Conservation (phyloP, 805 yeast species). For the Monosporozyma yasuniensis region DNA sequence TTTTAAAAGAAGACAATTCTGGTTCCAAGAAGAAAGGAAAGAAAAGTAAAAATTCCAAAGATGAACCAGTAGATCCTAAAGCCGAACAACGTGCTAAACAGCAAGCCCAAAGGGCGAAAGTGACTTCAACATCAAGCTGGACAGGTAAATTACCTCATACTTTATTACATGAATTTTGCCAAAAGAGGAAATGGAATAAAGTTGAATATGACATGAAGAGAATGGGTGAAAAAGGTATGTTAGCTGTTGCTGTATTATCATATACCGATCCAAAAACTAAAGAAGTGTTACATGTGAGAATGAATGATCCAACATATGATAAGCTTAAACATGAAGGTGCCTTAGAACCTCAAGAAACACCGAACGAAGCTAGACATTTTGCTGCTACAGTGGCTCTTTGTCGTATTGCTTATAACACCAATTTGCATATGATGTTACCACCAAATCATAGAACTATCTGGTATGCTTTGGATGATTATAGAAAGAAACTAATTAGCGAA, state of each 20-base stretch:
- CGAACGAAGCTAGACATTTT: slow-evolving; percentile 81
- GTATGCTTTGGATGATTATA: slow-evolving; percentile 57
- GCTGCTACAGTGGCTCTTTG: slow-evolving; percentile 86
- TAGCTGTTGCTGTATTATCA: slow-evolving; percentile 55
- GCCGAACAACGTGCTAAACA: slow-evolving; percentile 16
- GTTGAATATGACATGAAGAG: slow-evolving; percentile 67
- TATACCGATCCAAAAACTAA: slow-evolving; percentile 78
- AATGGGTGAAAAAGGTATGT: slow-evolving; percentile 44
- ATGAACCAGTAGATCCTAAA: slow-evolving; percentile 7
- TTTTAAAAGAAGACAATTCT: slow-evolving; percentile 3
- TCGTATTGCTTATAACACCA: slow-evolving; percentile 70
- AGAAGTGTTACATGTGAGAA: slow-evolving; percentile 49
- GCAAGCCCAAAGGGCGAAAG: slow-evolving; percentile 37
- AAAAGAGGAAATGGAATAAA: slow-evolving; percentile 81
- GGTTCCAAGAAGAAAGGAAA: slow-evolving; percentile 14
- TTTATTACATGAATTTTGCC: slow-evolving; percentile 76
- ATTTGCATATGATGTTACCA: slow-evolving; percentile 81
- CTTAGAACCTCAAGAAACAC: slow-evolving; percentile 62
- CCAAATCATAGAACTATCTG: slow-evolving; percentile 71
- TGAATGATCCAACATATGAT: slow-evolving; percentile 38
- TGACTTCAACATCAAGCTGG: slow-evolving; percentile 71
- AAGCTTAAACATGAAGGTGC: slow-evolving; percentile 38
- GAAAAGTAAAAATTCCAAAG: slow-evolving; percentile 14
- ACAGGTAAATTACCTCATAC: slow-evolving; percentile 91
- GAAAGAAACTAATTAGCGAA: slow-evolving; percentile 40